Base-by-base conservation (phyloP, 106 monocot genomes). In the Dactylorhiza incarnata region DNA sequence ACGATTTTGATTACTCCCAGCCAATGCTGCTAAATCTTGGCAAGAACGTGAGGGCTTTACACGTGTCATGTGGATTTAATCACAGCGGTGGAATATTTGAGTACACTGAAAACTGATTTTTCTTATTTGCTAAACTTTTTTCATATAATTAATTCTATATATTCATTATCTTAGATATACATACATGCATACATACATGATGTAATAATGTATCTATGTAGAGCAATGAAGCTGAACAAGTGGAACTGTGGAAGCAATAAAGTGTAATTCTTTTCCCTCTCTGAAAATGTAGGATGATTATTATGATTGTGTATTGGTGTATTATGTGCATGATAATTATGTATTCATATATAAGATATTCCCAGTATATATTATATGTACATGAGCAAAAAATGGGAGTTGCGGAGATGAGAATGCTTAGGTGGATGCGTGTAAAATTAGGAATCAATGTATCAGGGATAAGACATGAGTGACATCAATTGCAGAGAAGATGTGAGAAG, bases 51-150 rank as follows among this genome's bases (percentile, higher is more conserved):
- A 89, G 76, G 80, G 91, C 93, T 24, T 75, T 93, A 63, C 87
- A 84, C 73, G 85, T 96, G 76, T 96, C 96, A 37, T 96, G 93
- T 47, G 91, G 96, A 6, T 96, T 96, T 81, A 96, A 96, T 85
- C 91, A 96, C 58, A 93, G 90, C 17, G 96, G 87, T 76, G 96
- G 78, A 20, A 89, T 93, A 77, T 85, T 91, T 62, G 89, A 96
- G 76, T 85, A 81, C 80, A 76, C 3, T 19, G 65, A 84, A 80
- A n/a, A 10, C 22, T 85, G 72, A 80, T 48, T 58, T 45, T 15
- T 5, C 45, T 66, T 37, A 58, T 20, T 20, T 20, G 19, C 58
- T 20, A 20, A 19, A 58, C 6, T 20, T 58, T 58, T 37, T 37
- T 37, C 37, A 37, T 37, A 2, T 37, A 58, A 58, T 55, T 55